Percentiles rank a stretch among this genome's conserved stretches.
Conservation (phyloP, 345 rosid species). For the Euclidium syriacum region DNA sequence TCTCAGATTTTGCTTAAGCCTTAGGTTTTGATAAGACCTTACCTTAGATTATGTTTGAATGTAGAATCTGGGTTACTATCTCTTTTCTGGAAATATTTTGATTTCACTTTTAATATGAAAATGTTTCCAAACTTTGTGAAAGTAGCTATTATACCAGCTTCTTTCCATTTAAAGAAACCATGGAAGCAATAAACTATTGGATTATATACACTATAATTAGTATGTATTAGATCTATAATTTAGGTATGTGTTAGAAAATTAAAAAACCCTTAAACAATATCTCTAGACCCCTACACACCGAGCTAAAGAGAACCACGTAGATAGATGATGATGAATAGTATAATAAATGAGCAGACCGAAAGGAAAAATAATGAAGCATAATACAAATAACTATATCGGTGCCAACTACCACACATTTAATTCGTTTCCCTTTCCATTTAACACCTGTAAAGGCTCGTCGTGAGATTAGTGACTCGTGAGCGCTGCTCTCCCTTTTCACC, state of each 20-base stretch:
- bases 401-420: conserved; percentile 29
- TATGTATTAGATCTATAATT: not conserved
- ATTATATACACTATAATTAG: not conserved
- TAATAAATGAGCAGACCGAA: conserved; percentile 25
- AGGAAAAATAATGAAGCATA: conserved; percentile 17
- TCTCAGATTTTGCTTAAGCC: too few relatives aligned
- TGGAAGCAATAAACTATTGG: not conserved
- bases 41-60: not conserved
- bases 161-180: not conserved
- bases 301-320: conserved; percentile 3
- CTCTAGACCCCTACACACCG: too few relatives aligned
- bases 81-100: conserved; percentile 1
- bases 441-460: conserved; percentile 11
- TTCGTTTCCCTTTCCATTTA: conserved; percentile 20
- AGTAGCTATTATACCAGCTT: not conserved
- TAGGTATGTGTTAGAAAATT: not conserved
- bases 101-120: not conserved
- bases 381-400: conserved; percentile 21
- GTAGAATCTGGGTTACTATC: conserved; percentile 8
- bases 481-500: not conserved
- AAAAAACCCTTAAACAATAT: too few relatives aligned
- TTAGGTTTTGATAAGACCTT: conserved; percentile 3
- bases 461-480: too few relatives aligned
- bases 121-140: not conserved
- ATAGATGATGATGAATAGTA: conserved; percentile 21